Evolutionary conservation across 345 rosid genomes (phyloP), one percentile per base, ranked within the genome.

Genomic region (Noccaea caerulescens): DNA sequence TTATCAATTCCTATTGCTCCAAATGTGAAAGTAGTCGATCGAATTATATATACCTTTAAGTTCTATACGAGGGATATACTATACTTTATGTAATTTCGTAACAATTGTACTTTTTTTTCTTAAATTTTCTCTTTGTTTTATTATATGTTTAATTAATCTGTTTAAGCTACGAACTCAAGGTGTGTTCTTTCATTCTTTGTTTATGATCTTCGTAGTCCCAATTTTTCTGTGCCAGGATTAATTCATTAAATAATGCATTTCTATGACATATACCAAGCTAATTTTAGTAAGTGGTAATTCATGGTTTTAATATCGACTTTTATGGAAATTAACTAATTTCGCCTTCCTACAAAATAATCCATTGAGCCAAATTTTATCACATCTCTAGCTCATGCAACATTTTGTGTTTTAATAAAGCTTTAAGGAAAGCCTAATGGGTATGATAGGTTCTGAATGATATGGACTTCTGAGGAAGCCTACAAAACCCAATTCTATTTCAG

Each of bases 1-100:
- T 71, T 62, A 13, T 66, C 60, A 37, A 4, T 59, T 61, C 11
- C 68, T 25, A 61, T 27, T 52, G 11, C 62, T 71, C 18, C 23
- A 37, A 3, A 41, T 43, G 56, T 71, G 69, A 43, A 53, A 53
- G 38, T 61, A 52, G 16, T 62, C 52, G 11, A 25, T 33, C 27
- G 46, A 33, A 27, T 27, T 27, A 27, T 27, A 27, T 27, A 27
- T 27, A 27, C 16, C 51, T 70, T 58, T 45, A 45, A 8, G 9
- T 34, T 23, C 27, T 6, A 5, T 53, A 30, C 11, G 32, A 55
- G 54, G 53, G 10, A 1, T 16, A 46, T 9, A 34, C 45, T 44
- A 33, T 25, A 56, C 46, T 69, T 38, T 39, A 14, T 58, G 73
- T 58, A 45, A 49, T 58, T 25, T 69, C 60, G 44, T 38, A 38